Conservation (phyloP, 257 asterid genomes). For the Solanum piurae region DNA sequence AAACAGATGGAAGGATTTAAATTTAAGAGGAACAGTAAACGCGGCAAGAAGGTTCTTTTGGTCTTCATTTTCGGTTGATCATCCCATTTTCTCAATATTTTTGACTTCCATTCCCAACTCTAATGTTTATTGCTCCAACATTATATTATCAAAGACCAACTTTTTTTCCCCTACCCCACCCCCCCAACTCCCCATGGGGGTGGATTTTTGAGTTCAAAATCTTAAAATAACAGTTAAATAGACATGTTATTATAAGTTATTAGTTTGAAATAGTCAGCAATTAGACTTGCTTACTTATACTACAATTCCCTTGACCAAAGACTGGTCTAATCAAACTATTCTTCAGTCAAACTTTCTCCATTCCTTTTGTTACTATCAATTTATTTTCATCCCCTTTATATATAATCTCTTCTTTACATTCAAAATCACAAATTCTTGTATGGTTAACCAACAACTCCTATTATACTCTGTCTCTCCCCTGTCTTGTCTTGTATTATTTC, state of each 20-base stretch:
- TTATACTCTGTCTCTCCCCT: not conserved
- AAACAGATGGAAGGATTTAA: not conserved
- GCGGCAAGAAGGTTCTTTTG: conserved; percentile 7
- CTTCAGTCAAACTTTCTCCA: conserved; percentile 18
- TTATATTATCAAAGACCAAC: not conserved
- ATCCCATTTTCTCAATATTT: not conserved
- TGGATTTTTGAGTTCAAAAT: not conserved
- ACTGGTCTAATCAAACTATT: conserved; percentile 25
- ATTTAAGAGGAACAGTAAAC: not conserved
- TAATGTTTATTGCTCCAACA: not conserved
- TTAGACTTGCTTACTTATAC: conserved; percentile 1
- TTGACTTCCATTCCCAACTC: not conserved
- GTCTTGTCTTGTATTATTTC: not conserved
- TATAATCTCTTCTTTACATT: conserved; percentile 8
- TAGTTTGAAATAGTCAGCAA: conserved; percentile 30
- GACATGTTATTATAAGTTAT: not conserved
- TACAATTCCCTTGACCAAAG: conserved; percentile 29
- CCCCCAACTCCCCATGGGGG: not conserved
- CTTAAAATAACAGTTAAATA: not conserved
- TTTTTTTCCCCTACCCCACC: not conserved
- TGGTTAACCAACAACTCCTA: not conserved
- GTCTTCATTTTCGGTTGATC: not conserved
- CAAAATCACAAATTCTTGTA: not conserved
- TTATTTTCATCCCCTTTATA: not conserved
- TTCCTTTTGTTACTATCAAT: not conserved